Conservation (phyloP, 768 basidiomycete species). For the Suillus subluteus region DNA sequence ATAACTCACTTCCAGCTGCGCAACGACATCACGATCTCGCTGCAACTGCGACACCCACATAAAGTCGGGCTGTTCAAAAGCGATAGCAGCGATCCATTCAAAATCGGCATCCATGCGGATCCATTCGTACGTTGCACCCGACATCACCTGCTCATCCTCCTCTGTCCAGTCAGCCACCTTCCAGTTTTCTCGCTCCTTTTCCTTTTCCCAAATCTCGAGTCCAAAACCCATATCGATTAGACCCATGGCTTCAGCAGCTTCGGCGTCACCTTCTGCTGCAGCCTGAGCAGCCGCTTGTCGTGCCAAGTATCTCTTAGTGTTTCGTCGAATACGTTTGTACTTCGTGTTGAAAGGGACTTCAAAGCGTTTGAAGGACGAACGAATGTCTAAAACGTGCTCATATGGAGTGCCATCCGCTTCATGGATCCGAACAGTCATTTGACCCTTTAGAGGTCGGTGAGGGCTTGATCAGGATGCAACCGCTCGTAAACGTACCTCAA, state of each 20-base stretch:
- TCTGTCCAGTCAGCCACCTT: constrained; percentile 98
- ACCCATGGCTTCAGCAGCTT: constrained; percentile 92
- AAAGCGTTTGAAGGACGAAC: constrained; percentile 85
- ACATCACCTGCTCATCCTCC: constrained; percentile 92
- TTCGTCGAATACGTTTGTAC: constrained; percentile 94
- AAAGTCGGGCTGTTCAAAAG: constrained; percentile 95
- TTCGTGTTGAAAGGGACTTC: constrained; percentile 99
- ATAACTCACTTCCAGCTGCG: constrained; percentile 85
- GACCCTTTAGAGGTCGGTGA: constrained; percentile 56
- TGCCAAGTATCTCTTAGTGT: constrained; percentile 94
- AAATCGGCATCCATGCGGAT: constrained; percentile 99
- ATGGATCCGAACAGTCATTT: constrained; percentile 98
- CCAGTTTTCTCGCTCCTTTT: constrained; percentile 91
- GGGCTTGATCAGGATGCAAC: constrained; percentile 7
- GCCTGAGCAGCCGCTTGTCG: constrained; percentile 92
- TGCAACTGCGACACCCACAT: constrained; percentile 99
- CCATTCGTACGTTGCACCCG: constrained; percentile 98
- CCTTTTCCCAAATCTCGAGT: constrained; percentile 95
- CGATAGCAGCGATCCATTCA: constrained; percentile 95
- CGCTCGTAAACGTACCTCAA: constrained; percentile 62
- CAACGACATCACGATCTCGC: constrained; percentile 94
- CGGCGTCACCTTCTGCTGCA: constrained; percentile 88
- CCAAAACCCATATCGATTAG: constrained; percentile 95
- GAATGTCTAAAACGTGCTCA: constrained; percentile 95
- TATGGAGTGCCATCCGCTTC: constrained; percentile 99